Evolutionary conservation across 352 stramenopile genomes (phyloP), one percentile per base, ranked within the genome.

Genomic region (Globisporangium paroecandrum): DNA sequence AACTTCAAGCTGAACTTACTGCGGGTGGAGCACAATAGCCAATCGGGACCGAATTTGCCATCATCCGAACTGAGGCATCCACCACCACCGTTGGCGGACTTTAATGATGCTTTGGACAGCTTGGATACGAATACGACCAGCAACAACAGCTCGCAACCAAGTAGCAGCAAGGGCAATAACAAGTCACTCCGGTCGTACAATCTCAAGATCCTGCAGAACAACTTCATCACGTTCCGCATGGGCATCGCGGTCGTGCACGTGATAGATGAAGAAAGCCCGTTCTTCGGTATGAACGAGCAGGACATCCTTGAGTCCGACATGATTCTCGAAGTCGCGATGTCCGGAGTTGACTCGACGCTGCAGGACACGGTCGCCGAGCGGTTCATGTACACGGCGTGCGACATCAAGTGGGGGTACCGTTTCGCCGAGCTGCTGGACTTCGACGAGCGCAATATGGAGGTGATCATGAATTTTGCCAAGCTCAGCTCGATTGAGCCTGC

Each of bases 191-290:
- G 81, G 32, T 91, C 83, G 59, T 92, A 93, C 72, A 89, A 92
- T 27, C 77, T 95, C 60, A 85, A 88, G 62, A 69, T 95, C 27
- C 43, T 90, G 64, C 87, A 93, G 46, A 88, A 90, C 70, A 93
- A 93, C 49, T 95, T 93, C 46, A 92, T 95, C 64, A 93, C 86
- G 41, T 93, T 95, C 61, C 87, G 87, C 29, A 91, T 95, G 81
- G 85, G 83, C 43, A 72, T 95, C 22, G 85, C 86, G 3, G 81
- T 92, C 8, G 85, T 95, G 38, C 87, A 95, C 36, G 69, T 95
- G 22, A 91, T 95, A 56, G 81, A 91, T 53, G 82, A 82, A 57
- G 75, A 76, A 38, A 91, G 81, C 59, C 87, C 85, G 24, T 65
- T 95, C 15, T 90, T 77, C 29, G 78, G 81, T 1, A 79, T 93